Evolutionary conservation across 768 basidiomycete species (phyloP), one percentile per base, ranked within the genome.

Genomic region (Mycena venus): DNA sequence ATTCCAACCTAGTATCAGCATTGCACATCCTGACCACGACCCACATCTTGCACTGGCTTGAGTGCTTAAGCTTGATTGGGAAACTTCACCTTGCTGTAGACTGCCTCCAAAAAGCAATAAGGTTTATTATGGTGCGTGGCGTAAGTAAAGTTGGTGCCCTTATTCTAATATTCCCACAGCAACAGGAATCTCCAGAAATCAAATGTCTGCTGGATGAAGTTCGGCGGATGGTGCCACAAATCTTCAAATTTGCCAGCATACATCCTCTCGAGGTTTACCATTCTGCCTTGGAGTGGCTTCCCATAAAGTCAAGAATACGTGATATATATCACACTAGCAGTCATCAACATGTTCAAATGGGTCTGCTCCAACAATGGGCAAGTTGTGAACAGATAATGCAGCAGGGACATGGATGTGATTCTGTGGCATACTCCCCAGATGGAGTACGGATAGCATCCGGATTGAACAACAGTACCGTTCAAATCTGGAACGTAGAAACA

Each of bases 21-120:
- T 14, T 68, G 31, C 2, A 34, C 1, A 25, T 10, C 10, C 34
- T 44, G 3, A 3, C 31, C 1, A 23, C 4, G 1, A 47, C 27
- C 1, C 55, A 68, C 15, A 2, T 68, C 3, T 49, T 68, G 17
- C 67, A 68, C n/a, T 68, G 67, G 67, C 23, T 59, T 15, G 67
- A 68, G 14, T 68, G 56, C 27, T 49, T 68, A 29, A 68, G 55
- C 27, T 2, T 68, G 4, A 6, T 58, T 2, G 42, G 34, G 4
- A 32, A 59, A 11, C 31, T 68, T 2, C 29, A 68, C 27, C 12
- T 59, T 19, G 56, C 67, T 27, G 31, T 44, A 1, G 56, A 59
- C 14, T 58, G 27, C 29, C 40, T 59, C 4, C 25, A 68, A 31
- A 32, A 56, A 19, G 53, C 53, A 1, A 56, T 56, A 5, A 12